Conservation (phyloP, 2,329 filamentous ascomycete genomes). For the Nemania sp. region DNA sequence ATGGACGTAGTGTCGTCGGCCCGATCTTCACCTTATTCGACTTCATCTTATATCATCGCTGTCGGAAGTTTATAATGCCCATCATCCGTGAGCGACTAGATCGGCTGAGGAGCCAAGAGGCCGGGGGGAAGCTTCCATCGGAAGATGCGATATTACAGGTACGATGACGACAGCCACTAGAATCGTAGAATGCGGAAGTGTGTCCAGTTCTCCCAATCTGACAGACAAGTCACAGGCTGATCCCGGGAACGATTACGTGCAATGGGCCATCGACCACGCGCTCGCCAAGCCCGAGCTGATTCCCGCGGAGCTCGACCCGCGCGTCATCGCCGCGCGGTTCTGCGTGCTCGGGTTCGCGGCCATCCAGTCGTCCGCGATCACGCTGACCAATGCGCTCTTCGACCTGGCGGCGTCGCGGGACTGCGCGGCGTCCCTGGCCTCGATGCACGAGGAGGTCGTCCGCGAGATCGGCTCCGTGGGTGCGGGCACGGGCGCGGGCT, state of each 20-base stretch:
- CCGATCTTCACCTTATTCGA: constrained; percentile 41
- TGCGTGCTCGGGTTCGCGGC: constrained; percentile 44
- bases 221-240: background rate
- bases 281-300: constrained; percentile 35
- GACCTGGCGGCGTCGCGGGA: constrained; percentile 42
- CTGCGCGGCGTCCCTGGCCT: constrained; percentile 32
- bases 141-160: constrained; percentile 21
- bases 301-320: constrained; percentile 37
- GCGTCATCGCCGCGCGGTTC: constrained; percentile 42
- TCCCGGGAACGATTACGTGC: constrained; percentile 44
- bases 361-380: constrained; percentile 47
- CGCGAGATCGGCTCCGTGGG: constrained; percentile 27
- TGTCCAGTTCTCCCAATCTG: no score
- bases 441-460: constrained; percentile 44
- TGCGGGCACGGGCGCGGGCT: constrained; percentile 15
- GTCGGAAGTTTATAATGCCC: constrained; percentile 41
- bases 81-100: constrained; percentile 41
- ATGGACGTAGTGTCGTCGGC: constrained; percentile 35
- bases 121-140: constrained; percentile 27
- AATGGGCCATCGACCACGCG: constrained; percentile 47
- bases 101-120: constrained; percentile 9
- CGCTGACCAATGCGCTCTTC: constrained; percentile 45
- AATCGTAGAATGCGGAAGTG: no score
- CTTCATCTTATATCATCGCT: constrained; percentile 39
- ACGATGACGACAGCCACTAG: no score